Evolutionary conservation across 1,284 basidiomycete genomes (phyloP), one percentile per base, ranked within the genome.

Genomic region (Anthracocystis setariae): DNA sequence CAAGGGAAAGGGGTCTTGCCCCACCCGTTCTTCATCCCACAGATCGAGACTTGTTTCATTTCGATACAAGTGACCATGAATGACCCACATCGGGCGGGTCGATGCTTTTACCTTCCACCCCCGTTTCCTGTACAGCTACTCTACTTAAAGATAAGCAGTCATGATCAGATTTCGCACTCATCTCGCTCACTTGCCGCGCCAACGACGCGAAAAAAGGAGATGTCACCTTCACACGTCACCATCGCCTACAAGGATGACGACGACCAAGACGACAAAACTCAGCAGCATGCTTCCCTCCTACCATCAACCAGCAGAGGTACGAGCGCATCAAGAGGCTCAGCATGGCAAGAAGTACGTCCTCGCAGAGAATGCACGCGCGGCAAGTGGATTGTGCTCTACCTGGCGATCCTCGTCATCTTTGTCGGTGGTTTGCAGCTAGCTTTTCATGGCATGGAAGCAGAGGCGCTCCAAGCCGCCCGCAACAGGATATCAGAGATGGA

Each of bases 401-500:
- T 53, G 13, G 50, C 58, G 0, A 23, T 67, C 15, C 29, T 67
- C 0, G 46, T 53, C 21, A 48, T 67, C 17, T 47, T 45, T 13
- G 18, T 56, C 5, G 64, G 58, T 2, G 21, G 56, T 20, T 61
- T 67, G 35, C 58, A 61, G 44, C 33, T 45, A 9, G 46, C 49
- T 1, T 61, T 61, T 21, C 57, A 67, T 33, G 64, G 64, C 13
- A 56, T 18, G 27, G 64, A 67, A 35, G 64, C 49, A 2, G 57
- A 67, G 39, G 56, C 64, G 9, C 29, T 67, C 0, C 49, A 42
- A 15, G 58, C 49, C 0, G 57, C 53, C 4, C 46, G 48, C 25
- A 46, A 29, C 0, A 56, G 57, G 27, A 53, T 67, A 37, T 8
- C 8, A 10, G 32, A 57, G 32, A 45, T 67, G 8, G 39, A 61